phyloP scores from a whole-genome alignment of 140 eudicot species.

The Stevia rebaudiana region DNA sequence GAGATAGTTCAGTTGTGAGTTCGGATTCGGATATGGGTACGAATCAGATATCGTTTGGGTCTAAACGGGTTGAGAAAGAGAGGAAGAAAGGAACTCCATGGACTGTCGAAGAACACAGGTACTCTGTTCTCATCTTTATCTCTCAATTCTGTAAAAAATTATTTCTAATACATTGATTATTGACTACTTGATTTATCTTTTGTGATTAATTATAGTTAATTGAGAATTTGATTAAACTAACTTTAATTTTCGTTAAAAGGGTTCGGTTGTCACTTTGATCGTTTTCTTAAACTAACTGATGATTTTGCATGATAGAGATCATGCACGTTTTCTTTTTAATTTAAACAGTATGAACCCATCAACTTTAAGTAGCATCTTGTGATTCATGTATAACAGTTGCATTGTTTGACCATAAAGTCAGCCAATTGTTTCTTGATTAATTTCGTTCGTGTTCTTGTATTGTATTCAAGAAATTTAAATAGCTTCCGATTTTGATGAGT shows the following conservation, averaged over 20 bases:
- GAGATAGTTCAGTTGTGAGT: neutral
- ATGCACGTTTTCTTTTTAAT: too few relatives aligned
- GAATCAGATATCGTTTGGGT: slow-evolving; percentile 31
- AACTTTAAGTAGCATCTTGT: too few relatives aligned
- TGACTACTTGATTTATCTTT: neutral
- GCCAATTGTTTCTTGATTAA: neutral
- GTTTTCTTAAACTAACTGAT: neutral
- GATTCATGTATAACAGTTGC: too few relatives aligned
- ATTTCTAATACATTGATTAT: neutral
- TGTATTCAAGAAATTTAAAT: neutral
- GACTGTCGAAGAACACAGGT: slow-evolving; percentile 76
- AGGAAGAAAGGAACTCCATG: slow-evolving; percentile 69
- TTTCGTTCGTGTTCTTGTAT: too few relatives aligned
- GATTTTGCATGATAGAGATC: neutral
- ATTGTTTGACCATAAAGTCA: slow-evolving; percentile 4
- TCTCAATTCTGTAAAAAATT: neutral
- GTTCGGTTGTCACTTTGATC: neutral
- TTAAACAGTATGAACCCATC: too few relatives aligned
- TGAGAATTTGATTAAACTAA: neutral
- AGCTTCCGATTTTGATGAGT: neutral
- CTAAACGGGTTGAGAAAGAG: slow-evolving; percentile 28
- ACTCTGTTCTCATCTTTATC: neutral
- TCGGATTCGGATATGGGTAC: slow-evolving; percentile 17
- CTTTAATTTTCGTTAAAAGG: neutral
- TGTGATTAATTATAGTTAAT: neutral